These are phyloP conservation scores for Candida argentea DNA, from an alignment of 805 yeast species.

Conservation along the genomic window DNA sequence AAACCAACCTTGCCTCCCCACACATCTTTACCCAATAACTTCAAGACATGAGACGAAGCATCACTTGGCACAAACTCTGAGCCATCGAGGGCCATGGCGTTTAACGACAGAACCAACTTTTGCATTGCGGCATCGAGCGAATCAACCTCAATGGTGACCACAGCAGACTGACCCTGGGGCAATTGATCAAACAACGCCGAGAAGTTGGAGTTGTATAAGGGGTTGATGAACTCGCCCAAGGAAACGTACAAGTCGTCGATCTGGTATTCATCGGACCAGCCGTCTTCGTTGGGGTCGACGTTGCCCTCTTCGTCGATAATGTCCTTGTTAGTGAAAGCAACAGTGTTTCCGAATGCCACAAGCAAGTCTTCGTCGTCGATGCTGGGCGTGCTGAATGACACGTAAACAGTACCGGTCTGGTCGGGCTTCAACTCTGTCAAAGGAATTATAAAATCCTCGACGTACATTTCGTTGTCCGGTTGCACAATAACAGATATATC, in stretches of 20 bases:
- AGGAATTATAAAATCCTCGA: constrained; percentile 67
- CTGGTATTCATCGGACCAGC: constrained; percentile 89
- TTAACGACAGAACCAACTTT: constrained; percentile 40
- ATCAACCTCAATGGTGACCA: constrained; percentile 48
- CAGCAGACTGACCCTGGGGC: constrained; percentile 47
- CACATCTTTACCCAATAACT: constrained; percentile 71
- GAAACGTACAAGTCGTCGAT: constrained; percentile 66
- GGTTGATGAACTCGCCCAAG: constrained; percentile 76
- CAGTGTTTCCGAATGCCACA: constrained; percentile 49
- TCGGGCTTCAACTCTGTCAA: constrained; percentile 64
- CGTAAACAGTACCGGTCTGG: constrained; percentile 65
- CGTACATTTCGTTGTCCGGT: constrained; percentile 46
- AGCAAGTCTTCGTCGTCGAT: constrained; percentile 28
- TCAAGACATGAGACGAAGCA: constrained; percentile 58
- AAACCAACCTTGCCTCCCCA: constrained; percentile 49
- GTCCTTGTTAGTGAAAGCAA: constrained; percentile 72
- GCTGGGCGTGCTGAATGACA: constrained; percentile 57
- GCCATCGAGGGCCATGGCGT: constrained; percentile 56
- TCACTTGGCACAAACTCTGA: constrained; percentile 54
- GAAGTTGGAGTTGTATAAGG: constrained; percentile 71
- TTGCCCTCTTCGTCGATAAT: constrained; percentile 62
- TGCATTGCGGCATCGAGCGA: constrained; percentile 34
- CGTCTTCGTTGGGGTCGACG: constrained; percentile 60
- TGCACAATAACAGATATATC: constrained; percentile 64
- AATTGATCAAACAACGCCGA: constrained; percentile 66